A percentile compares a stretch with the other conserved stretches of the same genome.
These are phyloP conservation scores for Ochromonas danica DNA, from an alignment of 108 stramenopile genomes.

Conservation along the genomic window DNA sequence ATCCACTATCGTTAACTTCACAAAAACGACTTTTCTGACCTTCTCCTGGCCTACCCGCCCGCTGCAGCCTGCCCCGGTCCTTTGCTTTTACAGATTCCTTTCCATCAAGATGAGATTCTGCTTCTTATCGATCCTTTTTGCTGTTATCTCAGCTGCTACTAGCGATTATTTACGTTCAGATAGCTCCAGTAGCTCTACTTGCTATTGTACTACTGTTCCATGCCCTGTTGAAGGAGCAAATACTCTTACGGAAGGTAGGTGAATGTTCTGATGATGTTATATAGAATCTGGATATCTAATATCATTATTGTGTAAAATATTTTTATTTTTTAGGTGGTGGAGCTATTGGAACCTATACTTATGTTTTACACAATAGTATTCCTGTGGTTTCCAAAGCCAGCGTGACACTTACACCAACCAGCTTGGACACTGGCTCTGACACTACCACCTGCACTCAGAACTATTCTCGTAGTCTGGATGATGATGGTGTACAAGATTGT, in stretches of 20 bases:
- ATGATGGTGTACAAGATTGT: conserved; percentile 37
- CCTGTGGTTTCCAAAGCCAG: conserved; percentile 29
- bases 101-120: background rate
- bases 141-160: background rate
- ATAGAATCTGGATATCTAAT: background rate
- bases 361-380: background rate
- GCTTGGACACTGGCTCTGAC: conserved; percentile 10
- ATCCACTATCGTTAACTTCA: too few species aligned
- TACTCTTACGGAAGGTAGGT: conserved; percentile 22
- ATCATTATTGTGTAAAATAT: background rate
- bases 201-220: conserved; percentile 29
- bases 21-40: too few species aligned
- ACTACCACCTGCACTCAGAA: conserved; percentile 29
- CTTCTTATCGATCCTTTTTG: background rate
- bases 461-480: conserved; percentile 33
- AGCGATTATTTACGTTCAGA: background rate
- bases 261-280: background rate
- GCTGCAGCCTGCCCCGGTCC: too few species aligned
- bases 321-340: conserved; percentile 20
- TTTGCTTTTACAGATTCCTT: too few species aligned
- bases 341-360: conserved; percentile 3
- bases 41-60: too few species aligned
- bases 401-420: background rate
- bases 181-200: background rate
- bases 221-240: conserved; percentile 32